phyloP scores from a whole-genome alignment of 2,329 filamentous ascomycete genomes.

The Clonostachys rhizophaga region DNA sequence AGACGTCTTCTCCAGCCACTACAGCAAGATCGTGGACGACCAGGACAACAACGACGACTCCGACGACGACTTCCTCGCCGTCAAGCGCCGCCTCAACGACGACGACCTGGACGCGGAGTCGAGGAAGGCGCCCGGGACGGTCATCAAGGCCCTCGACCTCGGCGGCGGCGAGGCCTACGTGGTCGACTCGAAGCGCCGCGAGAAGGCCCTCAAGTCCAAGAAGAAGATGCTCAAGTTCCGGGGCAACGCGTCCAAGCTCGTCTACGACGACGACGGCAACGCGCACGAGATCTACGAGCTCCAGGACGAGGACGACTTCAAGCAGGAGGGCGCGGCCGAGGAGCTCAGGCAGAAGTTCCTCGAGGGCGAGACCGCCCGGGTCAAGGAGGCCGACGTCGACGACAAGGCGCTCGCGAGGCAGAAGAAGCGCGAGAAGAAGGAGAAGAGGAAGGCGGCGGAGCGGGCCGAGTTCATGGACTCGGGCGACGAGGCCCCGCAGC shows the following conservation, averaged over 20 bases:
- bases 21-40: slow-evolving; percentile 75
- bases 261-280: slow-evolving; percentile 90
- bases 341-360: slow-evolving; percentile 75
- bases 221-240: slow-evolving; percentile 91
- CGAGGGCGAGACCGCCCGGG: slow-evolving; percentile 66
- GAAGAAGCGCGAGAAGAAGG: slow-evolving; percentile 71
- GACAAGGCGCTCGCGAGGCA: slow-evolving; percentile 80
- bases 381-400: slow-evolving; percentile 69
- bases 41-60: slow-evolving; percentile 52
- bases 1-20: slow-evolving; percentile 91
- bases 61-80: slow-evolving; percentile 78
- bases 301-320: slow-evolving; percentile 79
- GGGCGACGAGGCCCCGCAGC: slow-evolving; percentile 19
- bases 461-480: slow-evolving; percentile 33
- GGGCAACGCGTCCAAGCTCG: slow-evolving; percentile 76
- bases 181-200: slow-evolving; percentile 90
- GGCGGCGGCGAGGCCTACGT: slow-evolving; percentile 71
- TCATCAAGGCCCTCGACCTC: slow-evolving; percentile 57
- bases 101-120: slow-evolving; percentile 55
- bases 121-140: slow-evolving; percentile 22
- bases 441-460: slow-evolving; percentile 65
- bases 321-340: slow-evolving; percentile 67
- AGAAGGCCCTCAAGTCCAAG: slow-evolving; percentile 93
- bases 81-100: slow-evolving; percentile 81
- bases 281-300: slow-evolving; percentile 85